A percentile compares a stretch with the other conserved stretches of the same genome.
phyloP scores from a whole-genome alignment of 192 early-diverging fungal species.

The Backusella macrospora region DNA sequence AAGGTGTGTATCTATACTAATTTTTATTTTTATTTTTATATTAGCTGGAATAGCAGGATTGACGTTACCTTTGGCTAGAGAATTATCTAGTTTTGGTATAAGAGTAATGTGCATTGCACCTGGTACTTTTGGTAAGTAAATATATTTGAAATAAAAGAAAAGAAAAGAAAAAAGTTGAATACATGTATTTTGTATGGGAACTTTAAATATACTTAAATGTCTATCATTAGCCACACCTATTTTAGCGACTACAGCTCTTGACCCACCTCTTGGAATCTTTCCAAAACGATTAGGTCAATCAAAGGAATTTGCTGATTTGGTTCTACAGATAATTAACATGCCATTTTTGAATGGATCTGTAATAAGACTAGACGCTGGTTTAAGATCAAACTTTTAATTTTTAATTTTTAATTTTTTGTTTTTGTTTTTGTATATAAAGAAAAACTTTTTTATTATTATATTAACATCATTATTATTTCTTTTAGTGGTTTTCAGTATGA shows the following conservation, averaged over 20 bases:
- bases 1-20: no score
- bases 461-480: neutral
- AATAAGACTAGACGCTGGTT: conserved; percentile 22
- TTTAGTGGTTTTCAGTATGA: conserved; percentile 9
- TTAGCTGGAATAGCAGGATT: conserved; percentile 52
- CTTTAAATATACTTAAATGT: neutral
- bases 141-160: no score
- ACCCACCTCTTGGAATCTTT: conserved; percentile 2
- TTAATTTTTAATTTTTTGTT: no score
- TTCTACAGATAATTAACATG: conserved; percentile 10
- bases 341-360: conserved; percentile 18
- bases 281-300: conserved; percentile 4
- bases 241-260: neutral
- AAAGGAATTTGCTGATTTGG: conserved; percentile 10
- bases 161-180: neutral
- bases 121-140: neutral
- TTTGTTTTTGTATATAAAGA: neutral
- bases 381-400: neutral
- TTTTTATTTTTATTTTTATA: neutral
- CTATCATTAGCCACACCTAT: conserved; percentile 7
- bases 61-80: conserved; percentile 60
- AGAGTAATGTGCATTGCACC: conserved; percentile 44
- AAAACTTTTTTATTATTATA: neutral
- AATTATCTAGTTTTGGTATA: conserved; percentile 50
- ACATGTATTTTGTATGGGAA: neutral